Percentiles rank a stretch among this genome's conserved stretches.
Evolutionary conservation across 1,284 basidiomycete species (phyloP).

Genomic region (Melampsora americana): DNA sequence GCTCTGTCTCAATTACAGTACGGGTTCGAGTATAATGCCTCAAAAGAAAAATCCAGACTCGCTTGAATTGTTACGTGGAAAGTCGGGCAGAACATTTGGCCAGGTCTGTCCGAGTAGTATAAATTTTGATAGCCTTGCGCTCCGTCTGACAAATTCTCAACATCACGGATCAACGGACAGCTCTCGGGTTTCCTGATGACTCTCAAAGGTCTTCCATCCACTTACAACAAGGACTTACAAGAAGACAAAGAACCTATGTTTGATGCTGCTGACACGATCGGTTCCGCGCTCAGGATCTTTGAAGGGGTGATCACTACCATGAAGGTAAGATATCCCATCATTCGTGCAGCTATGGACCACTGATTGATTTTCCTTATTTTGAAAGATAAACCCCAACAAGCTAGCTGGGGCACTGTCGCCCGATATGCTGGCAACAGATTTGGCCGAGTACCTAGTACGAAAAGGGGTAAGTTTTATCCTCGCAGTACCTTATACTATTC

Average conservation of each 20-base stretch:
- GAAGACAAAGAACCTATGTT: slow-evolving; percentile 98
- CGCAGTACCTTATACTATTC: not conserved
- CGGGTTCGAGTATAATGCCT: slow-evolving; percentile 98
- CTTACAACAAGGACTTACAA: slow-evolving; percentile 98
- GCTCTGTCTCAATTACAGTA: slow-evolving; percentile 60
- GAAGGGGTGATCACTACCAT: slow-evolving; percentile 86
- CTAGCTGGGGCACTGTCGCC: slow-evolving; percentile 87
- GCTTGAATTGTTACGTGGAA: slow-evolving; percentile 87
- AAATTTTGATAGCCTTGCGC: too few relatives aligned
- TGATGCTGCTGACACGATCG: slow-evolving; percentile 84
- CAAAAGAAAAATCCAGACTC: slow-evolving; percentile 99
- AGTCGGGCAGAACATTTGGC: slow-evolving; percentile 89
- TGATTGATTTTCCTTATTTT: not conserved
- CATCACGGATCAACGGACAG: slow-evolving; percentile 49
- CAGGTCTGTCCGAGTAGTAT: slow-evolving; percentile 55
- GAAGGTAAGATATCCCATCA: slow-evolving; percentile 13
- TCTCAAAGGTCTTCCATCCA: slow-evolving; percentile 92
- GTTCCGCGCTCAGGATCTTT: slow-evolving; percentile 84
- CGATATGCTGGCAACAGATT: slow-evolving; percentile 94
- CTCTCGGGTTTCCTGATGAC: slow-evolving; percentile 99
- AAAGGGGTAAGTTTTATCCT: slow-evolving; percentile 71
- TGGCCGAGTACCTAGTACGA: slow-evolving; percentile 95
- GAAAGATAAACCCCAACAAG: slow-evolving; percentile 77
- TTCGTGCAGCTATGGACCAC: not conserved
- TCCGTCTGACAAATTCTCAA: too few relatives aligned